A percentile compares a stretch with the other conserved stretches of the same genome.
These are phyloP conservation scores for Cutaneotrichosporon cavernicola DNA, from an alignment of 1,284 basidiomycete species.

Conservation along the genomic window DNA sequence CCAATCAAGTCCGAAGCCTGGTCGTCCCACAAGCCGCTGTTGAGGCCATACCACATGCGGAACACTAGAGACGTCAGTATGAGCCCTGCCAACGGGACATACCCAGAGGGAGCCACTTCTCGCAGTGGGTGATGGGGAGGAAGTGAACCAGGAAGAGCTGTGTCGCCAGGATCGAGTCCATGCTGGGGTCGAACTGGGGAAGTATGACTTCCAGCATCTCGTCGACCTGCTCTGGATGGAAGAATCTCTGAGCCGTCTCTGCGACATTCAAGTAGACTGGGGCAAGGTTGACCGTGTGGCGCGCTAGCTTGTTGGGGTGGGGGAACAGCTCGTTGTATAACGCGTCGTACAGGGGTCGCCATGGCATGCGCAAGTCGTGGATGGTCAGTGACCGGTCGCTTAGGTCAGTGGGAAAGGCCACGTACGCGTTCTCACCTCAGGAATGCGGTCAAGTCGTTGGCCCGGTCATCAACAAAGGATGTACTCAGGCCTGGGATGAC, in stretches of 20 bases:
- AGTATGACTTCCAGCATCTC: slow-evolving; percentile 75
- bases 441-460: slow-evolving; percentile 56
- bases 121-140: slow-evolving; percentile 72
- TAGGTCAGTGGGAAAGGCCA: slow-evolving; percentile 57
- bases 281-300: slow-evolving; percentile 61
- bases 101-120: slow-evolving; percentile 72
- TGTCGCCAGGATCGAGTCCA: slow-evolving; percentile 73
- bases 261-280: slow-evolving; percentile 74
- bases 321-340: slow-evolving; percentile 79
- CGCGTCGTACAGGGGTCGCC: slow-evolving; percentile 80
- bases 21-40: slow-evolving; percentile 80
- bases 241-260: slow-evolving; percentile 78
- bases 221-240: slow-evolving; percentile 80
- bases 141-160: slow-evolving; percentile 80
- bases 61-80: slow-evolving; percentile 56
- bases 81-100: slow-evolving; percentile 18
- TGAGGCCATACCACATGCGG: slow-evolving; percentile 76
- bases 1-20: slow-evolving; percentile 69
- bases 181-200: slow-evolving; percentile 68
- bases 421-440: slow-evolving; percentile 59
- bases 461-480: slow-evolving; percentile 55
- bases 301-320: slow-evolving; percentile 75
- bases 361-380: slow-evolving; percentile 79
- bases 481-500: slow-evolving; percentile 59
- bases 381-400: slow-evolving; percentile 73